phyloP scores from a whole-genome alignment of 768 basidiomycete species.

The Kwoniella mangroviensis region DNA sequence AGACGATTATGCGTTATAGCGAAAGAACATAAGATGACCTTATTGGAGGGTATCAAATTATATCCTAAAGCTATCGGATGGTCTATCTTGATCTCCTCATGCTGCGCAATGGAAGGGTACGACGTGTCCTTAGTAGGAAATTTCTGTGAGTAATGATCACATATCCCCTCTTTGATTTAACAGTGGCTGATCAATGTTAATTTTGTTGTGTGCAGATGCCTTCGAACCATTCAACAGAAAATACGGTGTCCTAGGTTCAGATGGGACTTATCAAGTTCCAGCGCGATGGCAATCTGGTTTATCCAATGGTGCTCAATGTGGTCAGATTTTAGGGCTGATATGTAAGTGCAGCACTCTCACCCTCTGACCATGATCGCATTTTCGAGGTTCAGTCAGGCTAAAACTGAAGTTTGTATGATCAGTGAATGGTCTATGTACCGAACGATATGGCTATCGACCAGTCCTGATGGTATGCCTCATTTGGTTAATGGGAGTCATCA shows the following conservation, averaged over 20 bases:
- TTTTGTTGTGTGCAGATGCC: constrained; percentile 29
- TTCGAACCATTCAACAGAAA: constrained; percentile 53
- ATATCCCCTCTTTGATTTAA: not conserved
- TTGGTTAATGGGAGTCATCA: constrained; percentile 42
- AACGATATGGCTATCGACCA: constrained; percentile 57
- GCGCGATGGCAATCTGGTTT: constrained; percentile 59
- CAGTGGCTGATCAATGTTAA: too few species aligned
- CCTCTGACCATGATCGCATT: too few species aligned
- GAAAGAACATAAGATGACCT: constrained; percentile 56
- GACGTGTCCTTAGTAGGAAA: constrained; percentile 44
- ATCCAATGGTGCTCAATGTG: constrained; percentile 57
- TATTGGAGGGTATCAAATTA: constrained; percentile 52
- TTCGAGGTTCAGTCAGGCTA: too few species aligned
- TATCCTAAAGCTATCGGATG: constrained; percentile 59
- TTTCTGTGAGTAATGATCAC: constrained; percentile 34
- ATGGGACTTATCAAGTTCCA: constrained; percentile 56
- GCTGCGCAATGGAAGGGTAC: constrained; percentile 56
- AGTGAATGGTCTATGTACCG: constrained; percentile 56
- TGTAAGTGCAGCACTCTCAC: constrained; percentile 28
- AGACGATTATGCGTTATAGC: constrained; percentile 11
- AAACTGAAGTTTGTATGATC: too few species aligned
- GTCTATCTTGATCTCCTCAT: constrained; percentile 48
- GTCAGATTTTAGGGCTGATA: constrained; percentile 57
- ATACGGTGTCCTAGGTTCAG: constrained; percentile 43
- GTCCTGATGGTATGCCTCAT: constrained; percentile 53